phyloP scores from a whole-genome alignment of 345 rosid genomes.

The Geranium brycei region DNA sequence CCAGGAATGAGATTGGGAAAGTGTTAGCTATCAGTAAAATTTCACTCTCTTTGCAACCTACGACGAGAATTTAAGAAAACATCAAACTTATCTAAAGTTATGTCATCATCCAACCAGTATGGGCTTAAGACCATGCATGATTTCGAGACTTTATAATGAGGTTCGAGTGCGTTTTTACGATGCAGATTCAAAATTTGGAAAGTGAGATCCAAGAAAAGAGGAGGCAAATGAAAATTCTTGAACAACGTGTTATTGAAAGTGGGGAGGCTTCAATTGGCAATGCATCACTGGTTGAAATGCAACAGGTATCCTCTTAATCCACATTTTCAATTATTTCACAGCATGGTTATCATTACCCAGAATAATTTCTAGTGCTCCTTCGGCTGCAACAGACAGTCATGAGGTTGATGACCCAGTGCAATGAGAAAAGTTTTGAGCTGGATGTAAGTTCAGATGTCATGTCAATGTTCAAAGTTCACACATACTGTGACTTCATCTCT shows the following conservation, averaged over 20 bases:
- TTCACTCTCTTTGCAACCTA: background rate
- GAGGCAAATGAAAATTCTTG: conserved; percentile 76
- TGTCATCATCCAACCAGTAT: background rate
- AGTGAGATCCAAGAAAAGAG: conserved; percentile 77
- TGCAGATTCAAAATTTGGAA: conserved; percentile 73
- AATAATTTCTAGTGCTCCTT: conserved; percentile 8
- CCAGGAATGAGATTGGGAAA: background rate
- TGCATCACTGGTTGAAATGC: conserved; percentile 89
- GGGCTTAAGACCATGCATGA: background rate
- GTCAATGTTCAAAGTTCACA: conserved; percentile 1
- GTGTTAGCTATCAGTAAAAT: background rate
- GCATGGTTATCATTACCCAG: background rate
- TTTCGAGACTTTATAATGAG: conserved; percentile 4
- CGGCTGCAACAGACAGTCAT: conserved; percentile 55
- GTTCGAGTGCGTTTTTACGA: conserved; percentile 8
- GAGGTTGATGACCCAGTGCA: conserved; percentile 88
- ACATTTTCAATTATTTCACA: conserved; percentile 1
- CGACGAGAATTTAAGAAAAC: background rate
- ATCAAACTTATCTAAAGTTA: background rate
- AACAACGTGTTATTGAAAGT: conserved; percentile 76
- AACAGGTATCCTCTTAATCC: conserved; percentile 47
- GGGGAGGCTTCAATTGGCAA: conserved; percentile 91
- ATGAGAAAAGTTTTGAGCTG: conserved; percentile 89
- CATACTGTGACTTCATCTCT: background rate
- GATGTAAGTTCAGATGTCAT: conserved; percentile 41